phyloP scores from a whole-genome alignment of 768 basidiomycete species.

The Royoungia palumana region DNA sequence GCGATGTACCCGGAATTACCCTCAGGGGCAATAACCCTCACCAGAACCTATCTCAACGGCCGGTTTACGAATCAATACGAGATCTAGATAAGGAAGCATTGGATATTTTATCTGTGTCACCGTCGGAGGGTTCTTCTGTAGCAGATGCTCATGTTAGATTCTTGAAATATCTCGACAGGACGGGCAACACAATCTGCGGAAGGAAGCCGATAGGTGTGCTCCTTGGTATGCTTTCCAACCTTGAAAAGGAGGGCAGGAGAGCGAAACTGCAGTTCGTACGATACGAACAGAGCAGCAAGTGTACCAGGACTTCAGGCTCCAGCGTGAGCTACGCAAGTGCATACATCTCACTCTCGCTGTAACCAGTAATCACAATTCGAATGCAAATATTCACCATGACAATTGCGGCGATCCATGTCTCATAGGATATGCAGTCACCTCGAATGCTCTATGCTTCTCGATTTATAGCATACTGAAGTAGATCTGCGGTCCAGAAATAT shows the following conservation, averaged over 20 bases:
- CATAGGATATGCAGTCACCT: not conserved
- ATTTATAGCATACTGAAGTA: conserved; percentile 19
- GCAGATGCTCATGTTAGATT: conserved; percentile 59
- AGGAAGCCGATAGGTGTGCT: conserved; percentile 94
- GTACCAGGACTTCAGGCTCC: conserved; percentile 63
- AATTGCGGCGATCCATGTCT: not conserved
- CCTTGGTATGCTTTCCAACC: conserved; percentile 64
- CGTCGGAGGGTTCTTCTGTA: conserved; percentile 39
- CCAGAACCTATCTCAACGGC: conserved; percentile 41
- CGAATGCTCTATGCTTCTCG: not conserved
- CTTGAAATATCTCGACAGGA: conserved; percentile 61
- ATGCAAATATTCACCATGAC: not conserved
- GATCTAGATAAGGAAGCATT: conserved; percentile 87
- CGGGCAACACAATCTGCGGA: conserved; percentile 96
- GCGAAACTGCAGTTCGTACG: conserved; percentile 72
- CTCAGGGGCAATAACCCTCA: conserved; percentile 47
- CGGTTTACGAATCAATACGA: conserved; percentile 81
- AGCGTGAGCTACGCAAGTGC: conserved; percentile 98
- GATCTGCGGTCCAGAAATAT: conserved; percentile 52
- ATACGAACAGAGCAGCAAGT: conserved; percentile 90
- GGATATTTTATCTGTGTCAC: conserved; percentile 59
- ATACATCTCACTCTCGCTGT: conserved; percentile 52
- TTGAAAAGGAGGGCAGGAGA: conserved; percentile 43
- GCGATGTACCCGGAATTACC: conserved; percentile 42
- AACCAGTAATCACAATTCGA: not conserved